phyloP scores from a whole-genome alignment of 169 alveolate species.

The Plasmodium reichenowi region DNA sequence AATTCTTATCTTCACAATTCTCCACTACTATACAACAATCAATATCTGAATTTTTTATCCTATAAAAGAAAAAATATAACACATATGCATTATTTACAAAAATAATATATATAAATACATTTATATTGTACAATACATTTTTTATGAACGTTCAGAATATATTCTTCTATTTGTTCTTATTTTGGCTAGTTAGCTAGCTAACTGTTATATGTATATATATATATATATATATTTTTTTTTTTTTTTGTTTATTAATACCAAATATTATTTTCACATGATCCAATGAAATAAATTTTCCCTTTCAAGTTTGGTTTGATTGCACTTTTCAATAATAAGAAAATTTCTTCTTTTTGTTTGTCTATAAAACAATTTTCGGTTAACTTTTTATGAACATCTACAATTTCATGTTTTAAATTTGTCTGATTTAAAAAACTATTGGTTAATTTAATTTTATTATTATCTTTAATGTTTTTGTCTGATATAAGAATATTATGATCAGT shows the following conservation, averaged over 20 bases:
- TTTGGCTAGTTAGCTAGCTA: background rate
- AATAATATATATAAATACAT: background rate
- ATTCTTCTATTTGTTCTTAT: background rate
- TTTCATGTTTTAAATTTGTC: conserved; percentile 48
- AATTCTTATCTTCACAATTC: conserved; percentile 70
- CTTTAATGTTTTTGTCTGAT: background rate
- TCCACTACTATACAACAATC: conserved; percentile 74
- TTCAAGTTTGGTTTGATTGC: conserved; percentile 69
- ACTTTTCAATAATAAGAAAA: conserved; percentile 41
- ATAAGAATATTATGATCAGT: background rate
- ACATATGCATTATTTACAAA: too few species aligned
- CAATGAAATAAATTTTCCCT: conserved; percentile 68
- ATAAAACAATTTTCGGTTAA: conserved; percentile 63
- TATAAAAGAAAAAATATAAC: background rate
- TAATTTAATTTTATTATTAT: conserved; percentile 20
- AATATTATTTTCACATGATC: conserved; percentile 71
- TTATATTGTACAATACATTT: background rate
- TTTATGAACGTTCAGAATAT: background rate
- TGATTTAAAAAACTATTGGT: conserved; percentile 35
- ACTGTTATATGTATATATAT: too few species aligned
- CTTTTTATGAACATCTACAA: conserved; percentile 49
- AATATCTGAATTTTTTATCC: conserved; percentile 74
- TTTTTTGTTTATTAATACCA: conserved; percentile 40
- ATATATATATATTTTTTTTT: conserved; percentile 1
- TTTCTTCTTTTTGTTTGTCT: conserved; percentile 67